Conservation (phyloP, 2,329 filamentous ascomycete species). For the Tolypocladium ovalisporum region DNA sequence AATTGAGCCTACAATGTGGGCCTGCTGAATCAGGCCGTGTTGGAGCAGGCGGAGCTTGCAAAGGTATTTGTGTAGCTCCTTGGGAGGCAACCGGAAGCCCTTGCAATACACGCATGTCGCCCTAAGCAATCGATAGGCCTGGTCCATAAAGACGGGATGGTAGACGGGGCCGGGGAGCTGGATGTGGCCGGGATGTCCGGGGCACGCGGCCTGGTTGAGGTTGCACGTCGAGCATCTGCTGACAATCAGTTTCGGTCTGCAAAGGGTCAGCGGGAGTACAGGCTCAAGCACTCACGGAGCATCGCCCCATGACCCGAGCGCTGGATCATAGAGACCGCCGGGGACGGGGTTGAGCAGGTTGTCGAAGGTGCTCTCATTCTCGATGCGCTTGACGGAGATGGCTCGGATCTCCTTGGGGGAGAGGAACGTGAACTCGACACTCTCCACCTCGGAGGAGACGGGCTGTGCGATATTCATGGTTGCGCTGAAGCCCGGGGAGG, state of each 20-base stretch:
- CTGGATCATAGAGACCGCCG: slow-evolving; percentile 85
- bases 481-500: not conserved
- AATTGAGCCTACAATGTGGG: slow-evolving; percentile 43
- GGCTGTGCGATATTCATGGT: slow-evolving; percentile 68
- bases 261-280: slow-evolving; percentile 1
- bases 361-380: slow-evolving; percentile 91
- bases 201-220: slow-evolving; percentile 68
- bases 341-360: slow-evolving; percentile 79
- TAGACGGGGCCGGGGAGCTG: slow-evolving; percentile 89
- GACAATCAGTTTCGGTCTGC: not conserved
- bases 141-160: slow-evolving; percentile 94
- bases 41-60: slow-evolving; percentile 83
- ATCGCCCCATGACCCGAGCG: slow-evolving; percentile 82
- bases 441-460: slow-evolving; percentile 69
- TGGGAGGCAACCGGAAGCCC: slow-evolving; percentile 67
- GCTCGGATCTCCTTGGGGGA: slow-evolving; percentile 71
- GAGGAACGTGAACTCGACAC: slow-evolving; percentile 84
- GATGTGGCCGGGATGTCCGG: slow-evolving; percentile 91
- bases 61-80: slow-evolving; percentile 64
- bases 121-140: slow-evolving; percentile 73
- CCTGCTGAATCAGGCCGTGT: slow-evolving; percentile 67
- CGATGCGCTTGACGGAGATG: slow-evolving; percentile 87
- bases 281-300: slow-evolving; percentile 47
- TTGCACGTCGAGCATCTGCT: slow-evolving; percentile 85
- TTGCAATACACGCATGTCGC: slow-evolving; percentile 89